Base-by-base conservation (phyloP, 345 rosid species). In the Salix suchowensis region DNA sequence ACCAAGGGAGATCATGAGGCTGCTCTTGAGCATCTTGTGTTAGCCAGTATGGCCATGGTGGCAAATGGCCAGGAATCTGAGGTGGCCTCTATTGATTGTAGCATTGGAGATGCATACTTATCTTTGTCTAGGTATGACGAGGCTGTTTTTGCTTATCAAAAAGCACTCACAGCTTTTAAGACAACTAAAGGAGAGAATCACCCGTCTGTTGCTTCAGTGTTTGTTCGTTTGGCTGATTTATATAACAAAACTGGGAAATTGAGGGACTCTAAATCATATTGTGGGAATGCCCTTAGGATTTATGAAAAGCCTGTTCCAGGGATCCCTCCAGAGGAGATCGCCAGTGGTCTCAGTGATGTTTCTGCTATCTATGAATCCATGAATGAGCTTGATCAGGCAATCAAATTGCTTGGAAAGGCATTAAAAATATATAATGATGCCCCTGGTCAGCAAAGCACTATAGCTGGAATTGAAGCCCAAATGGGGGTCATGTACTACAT, bases 1-100 rank as follows among this genome's bases (percentile, higher is more conserved):
- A 89, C 91, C 0, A 92, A 86, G 76, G 98, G 97, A n/a, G 94
- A 93, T 71, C 84, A 89, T 39, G 98, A 92, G 78, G 87, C 88
- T 62, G 97, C 99, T 7, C 97, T 93, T 39, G 98, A 96, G 87
- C 98, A 96, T 82, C 91, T 88, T 39, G 94, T 94, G 72, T 78
- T 96, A 52, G 97, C 96, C 1, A 92, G 97, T 88, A 89, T 93
- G 99, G 93, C 99, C 0, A 88, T 93, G 97, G 86, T 91, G 8
- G 86, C 94, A 67, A 85, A 85, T 78, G 87, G 90, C 42, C 88
- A 79, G 24, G 93, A 91, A 77, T 76, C 86, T 61, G 98, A 92
- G n/a, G 97, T 91, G 44, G 97, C 98, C n/a, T 78, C 88, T 9
- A 79, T 91, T 75, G 98, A 93, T 82, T 90, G 97, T 81, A 89